These are phyloP conservation scores for Pelargonium nanum DNA, from an alignment of 345 rosid genomes.

Conservation along the genomic window DNA sequence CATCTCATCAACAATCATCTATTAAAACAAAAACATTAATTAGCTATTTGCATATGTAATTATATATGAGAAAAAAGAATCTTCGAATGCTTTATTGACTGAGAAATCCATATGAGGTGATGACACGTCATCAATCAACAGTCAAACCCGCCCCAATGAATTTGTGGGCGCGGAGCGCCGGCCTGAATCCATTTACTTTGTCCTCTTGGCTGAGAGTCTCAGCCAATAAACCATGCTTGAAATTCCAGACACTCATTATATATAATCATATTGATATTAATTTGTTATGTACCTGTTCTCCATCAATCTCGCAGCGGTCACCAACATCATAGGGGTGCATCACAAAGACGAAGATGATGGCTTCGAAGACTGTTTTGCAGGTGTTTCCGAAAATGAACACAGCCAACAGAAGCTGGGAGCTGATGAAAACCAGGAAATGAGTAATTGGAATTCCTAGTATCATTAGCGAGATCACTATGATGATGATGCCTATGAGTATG, in stretches of 20 bases:
- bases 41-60: background rate
- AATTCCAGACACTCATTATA: background rate
- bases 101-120: too few species aligned
- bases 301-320: conserved; percentile 39
- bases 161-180: too few species aligned
- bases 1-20: conserved; percentile 45
- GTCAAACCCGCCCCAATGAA: too few species aligned
- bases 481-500: conserved; percentile 23
- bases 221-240: background rate
- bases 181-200: background rate
- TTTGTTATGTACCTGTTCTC: conserved; percentile 23
- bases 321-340: conserved; percentile 48
- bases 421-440: conserved; percentile 34
- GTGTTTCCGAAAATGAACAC: conserved; percentile 39
- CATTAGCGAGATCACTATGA: conserved; percentile 28
- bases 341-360: conserved; percentile 32
- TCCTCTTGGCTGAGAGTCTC: too few species aligned
- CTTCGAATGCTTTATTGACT: background rate
- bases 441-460: conserved; percentile 30
- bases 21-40: conserved; percentile 2
- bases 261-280: background rate
- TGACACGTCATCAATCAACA: too few species aligned
- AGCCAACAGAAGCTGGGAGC: conserved; percentile 36
- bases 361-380: conserved; percentile 43
- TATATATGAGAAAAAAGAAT: background rate